Base-by-base conservation (phyloP, 805 yeast species). In the Metschnikowia kunwiensis region DNA sequence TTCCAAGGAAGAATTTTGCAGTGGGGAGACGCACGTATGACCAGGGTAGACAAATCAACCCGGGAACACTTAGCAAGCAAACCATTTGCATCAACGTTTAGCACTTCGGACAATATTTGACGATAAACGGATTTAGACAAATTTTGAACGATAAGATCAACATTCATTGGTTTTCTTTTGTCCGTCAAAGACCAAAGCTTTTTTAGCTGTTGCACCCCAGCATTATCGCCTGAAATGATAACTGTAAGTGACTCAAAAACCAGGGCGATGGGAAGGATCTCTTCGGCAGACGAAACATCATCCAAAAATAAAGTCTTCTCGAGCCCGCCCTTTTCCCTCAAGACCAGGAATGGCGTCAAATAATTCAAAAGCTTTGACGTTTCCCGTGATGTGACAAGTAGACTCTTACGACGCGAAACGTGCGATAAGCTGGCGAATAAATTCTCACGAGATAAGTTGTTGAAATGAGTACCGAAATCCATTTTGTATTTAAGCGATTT, bases 291-390 rank as follows among this genome's bases (percentile, higher is more conserved):
- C n/a, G 30, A 32, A 10, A 38, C 24, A 8, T 42, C 40, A 24
- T 47, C 51, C 7, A 49, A 33, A 37, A 43, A 38, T 8, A 46
- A 19, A 20, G 38, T 24, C 23, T 39, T 36, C 7, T 43, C 42
- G 32, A 82, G 73, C 34, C 78, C 61, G 3, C 73, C 80, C 24
- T 59, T 63, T 24, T 65, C 63, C 47, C 75, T 75, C 20, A 82
- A 63, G 6, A 57, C 53, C 36, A 75, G 69, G 54, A 80, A 80
- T 8, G 82, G 75, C 9, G 79, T 71, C 23, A 80, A 58, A 24
- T 63, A 63, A 51, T 82, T 77, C 38, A 82, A 57, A 9, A 73
- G 51, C 1, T 73, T 60, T 2, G 82, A 65, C 24, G 80, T 51
- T 4, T 57, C 50, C 21, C 63, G 61, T 41, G 80, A 82, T 22